Base-by-base conservation (phyloP, 371 early-diverging fungal species). In the Mucor racemosus region DNA sequence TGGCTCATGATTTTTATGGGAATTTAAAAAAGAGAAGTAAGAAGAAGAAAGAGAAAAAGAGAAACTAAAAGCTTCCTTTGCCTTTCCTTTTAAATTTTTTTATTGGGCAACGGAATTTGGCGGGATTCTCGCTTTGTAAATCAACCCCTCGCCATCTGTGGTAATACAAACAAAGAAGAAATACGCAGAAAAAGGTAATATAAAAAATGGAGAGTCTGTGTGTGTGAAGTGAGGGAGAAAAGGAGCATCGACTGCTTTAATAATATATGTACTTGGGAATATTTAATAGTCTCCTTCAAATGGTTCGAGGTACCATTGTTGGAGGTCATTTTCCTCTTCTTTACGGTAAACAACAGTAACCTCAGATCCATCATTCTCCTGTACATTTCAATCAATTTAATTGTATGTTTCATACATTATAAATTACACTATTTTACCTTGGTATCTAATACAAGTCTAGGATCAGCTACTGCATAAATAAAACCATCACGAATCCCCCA, bases 321-420 rank as follows among this genome's bases (percentile, higher is more conserved):
- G 82, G 59, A 78, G 79, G n/a, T 54, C 48, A 21, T 74, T 73
- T n/a, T 76, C 78, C 4, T 54, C 36, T 4, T 73, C 71, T 55
- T 79, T 82, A 26, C 82, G 82, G 46, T 79, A 82, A 38, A 73
- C 54, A 44, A 79, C 76, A 14, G 78, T 69, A 44, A 80, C 82
- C 53, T 78, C 75, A 35, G 73, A 76, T 14, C 50, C 68, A 33
- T 62, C 57, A 46, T 76, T 78, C 41, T 77, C 78, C 80, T 77
- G n/a, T n/a, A 54, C n/a, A 41, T 34, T 7, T 17, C 21, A 39
- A 14, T 38, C 38, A 38, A 17, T 17, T 21, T 21, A 19, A n/a
- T 42, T 42, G 42, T n/a, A 14, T 15, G 42, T 14, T 14, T 7
- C 13, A 17, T 57, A 15, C 55, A 55, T 0, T 3, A 33, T 34